A percentile compares a stretch with the other conserved stretches of the same genome.
Conservation (phyloP, 169 alveolate species). For the Haemoproteus tartakovskyi region DNA sequence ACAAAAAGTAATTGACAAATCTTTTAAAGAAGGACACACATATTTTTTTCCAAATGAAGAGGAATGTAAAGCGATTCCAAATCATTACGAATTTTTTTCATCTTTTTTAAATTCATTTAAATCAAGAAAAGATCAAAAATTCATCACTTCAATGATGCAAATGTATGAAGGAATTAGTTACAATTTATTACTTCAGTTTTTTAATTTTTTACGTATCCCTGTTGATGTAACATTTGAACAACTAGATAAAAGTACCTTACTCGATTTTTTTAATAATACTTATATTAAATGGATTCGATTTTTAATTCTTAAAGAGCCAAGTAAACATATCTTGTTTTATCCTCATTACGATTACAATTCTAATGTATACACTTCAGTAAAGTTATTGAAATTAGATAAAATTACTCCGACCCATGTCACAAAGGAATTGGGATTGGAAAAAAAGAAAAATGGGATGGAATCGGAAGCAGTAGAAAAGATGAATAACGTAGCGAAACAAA, state of each 20-base stretch:
- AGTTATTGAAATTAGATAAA: conserved; percentile 3
- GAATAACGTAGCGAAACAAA: no score
- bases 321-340: neutral
- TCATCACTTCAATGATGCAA: conserved; percentile 31
- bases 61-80: conserved; percentile 55
- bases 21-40: conserved; percentile 53
- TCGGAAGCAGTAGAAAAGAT: no score
- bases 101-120: conserved; percentile 31
- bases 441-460: no score
- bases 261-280: conserved; percentile 45
- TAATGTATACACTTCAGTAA: conserved; percentile 10
- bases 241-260: conserved; percentile 9
- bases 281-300: conserved; percentile 58
- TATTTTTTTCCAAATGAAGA: conserved; percentile 31
- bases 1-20: conserved; percentile 51
- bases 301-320: conserved; percentile 41
- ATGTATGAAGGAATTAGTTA: conserved; percentile 56
- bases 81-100: conserved; percentile 58
- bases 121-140: conserved; percentile 36
- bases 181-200: conserved; percentile 23
- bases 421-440: no score
- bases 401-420: no score
- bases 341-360: conserved; percentile 47
- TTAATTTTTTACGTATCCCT: conserved; percentile 15
- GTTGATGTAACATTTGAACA: conserved; percentile 24